Conservation (phyloP, 345 rosid genomes). For the Eucalyptus pauciflora region DNA sequence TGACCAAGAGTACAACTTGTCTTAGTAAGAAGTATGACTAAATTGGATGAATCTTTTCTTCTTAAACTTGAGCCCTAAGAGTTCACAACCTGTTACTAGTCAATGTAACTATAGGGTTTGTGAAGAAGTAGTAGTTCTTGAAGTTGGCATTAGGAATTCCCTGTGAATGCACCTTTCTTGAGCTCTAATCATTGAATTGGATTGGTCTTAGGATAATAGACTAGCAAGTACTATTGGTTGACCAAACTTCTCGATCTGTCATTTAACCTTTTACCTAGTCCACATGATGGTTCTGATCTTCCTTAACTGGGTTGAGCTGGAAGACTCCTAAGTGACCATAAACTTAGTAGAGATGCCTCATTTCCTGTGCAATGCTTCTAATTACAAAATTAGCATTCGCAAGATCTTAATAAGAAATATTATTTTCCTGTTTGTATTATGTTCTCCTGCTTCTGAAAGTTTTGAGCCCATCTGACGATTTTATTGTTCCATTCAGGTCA, state of each 20-base stretch:
- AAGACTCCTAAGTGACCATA: background rate
- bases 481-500: constrained; percentile 34
- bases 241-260: background rate
- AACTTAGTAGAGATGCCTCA: background rate
- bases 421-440: background rate
- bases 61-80: background rate
- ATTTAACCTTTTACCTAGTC: background rate
- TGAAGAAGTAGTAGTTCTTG: background rate
- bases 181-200: background rate
- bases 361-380: background rate
- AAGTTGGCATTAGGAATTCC: background rate
- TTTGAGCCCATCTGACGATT: background rate
- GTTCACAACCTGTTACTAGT: background rate
- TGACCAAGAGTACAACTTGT: background rate
- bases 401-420: background rate
- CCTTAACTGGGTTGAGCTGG: background rate
- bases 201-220: background rate
- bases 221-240: background rate
- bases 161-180: background rate
- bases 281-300: background rate
- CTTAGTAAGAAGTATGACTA: background rate
- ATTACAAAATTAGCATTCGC: background rate
- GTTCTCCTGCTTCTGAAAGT: background rate
- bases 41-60: background rate
- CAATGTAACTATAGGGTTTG: background rate